Percentiles rank a stretch among this genome's conserved stretches.
These are phyloP conservation scores for Whalleya microplaca DNA, from an alignment of 2,329 filamentous ascomycete species.

Conservation along the genomic window DNA sequence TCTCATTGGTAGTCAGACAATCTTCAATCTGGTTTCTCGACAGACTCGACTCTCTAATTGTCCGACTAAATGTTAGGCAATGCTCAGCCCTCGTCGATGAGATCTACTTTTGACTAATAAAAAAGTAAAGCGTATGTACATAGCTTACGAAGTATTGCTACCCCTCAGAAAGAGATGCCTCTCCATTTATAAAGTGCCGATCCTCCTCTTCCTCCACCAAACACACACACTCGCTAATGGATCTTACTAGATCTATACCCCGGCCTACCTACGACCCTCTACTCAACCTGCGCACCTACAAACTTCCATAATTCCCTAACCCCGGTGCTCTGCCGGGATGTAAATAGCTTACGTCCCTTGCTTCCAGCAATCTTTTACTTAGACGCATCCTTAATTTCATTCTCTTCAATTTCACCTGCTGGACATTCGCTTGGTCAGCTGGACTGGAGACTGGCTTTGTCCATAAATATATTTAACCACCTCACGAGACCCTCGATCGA, in stretches of 20 bases:
- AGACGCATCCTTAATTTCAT: conserved; percentile 4
- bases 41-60: too few species aligned
- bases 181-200: conserved; percentile 25
- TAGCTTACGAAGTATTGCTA: conserved; percentile 3
- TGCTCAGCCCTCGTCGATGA: too few species aligned
- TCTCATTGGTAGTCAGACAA: too few species aligned
- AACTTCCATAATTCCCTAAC: background rate
- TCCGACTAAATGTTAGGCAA: too few species aligned
- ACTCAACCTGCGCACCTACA: conserved; percentile 6
- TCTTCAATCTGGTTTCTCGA: too few species aligned
- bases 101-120: background rate
- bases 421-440: background rate
- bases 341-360: conserved; percentile 1
- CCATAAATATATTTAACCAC: background rate
- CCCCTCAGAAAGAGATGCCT: conserved; percentile 1
- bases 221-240: conserved; percentile 1
- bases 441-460: background rate
- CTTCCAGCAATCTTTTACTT: conserved; percentile 1
- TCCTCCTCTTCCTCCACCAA: conserved; percentile 11
- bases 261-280: background rate
- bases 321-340: conserved; percentile 7
- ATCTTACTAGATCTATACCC: background rate
- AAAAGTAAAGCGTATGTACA: background rate
- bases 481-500: background rate
- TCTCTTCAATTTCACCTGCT: background rate